Conservation (phyloP, 2,329 filamentous ascomycete genomes). For the Calonectria crousiana region DNA sequence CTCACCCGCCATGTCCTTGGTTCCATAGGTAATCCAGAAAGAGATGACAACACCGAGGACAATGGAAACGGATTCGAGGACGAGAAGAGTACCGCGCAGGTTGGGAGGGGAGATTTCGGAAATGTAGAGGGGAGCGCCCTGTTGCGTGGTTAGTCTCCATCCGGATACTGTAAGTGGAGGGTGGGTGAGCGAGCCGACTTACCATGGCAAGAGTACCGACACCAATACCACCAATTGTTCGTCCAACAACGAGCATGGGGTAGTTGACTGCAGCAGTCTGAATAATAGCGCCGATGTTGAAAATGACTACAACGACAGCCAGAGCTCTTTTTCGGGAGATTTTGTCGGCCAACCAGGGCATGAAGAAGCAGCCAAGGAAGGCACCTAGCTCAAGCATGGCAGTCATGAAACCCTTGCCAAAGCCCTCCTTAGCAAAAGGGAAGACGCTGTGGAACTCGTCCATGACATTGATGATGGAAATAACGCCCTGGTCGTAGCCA, state of each 20-base stretch:
- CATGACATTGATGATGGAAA: conserved; percentile 58
- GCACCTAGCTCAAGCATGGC: conserved; percentile 42
- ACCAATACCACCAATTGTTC: conserved; percentile 67
- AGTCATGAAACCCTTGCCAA: conserved; percentile 43
- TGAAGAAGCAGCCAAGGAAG: conserved; percentile 27
- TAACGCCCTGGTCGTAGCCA: conserved; percentile 52
- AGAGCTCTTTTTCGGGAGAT: conserved; percentile 66
- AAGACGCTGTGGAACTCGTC: conserved; percentile 55
- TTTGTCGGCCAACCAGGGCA: conserved; percentile 32
- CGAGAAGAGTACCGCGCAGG: conserved; percentile 45
- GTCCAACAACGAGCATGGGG: conserved; percentile 63
- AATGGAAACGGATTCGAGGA: conserved; percentile 48
- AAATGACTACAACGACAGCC: conserved; percentile 62
- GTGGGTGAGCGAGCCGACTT: neutral
- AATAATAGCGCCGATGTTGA: conserved; percentile 65
- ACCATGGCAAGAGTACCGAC: conserved; percentile 65
- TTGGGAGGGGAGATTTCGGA: conserved; percentile 46
- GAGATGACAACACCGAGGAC: conserved; percentile 47
- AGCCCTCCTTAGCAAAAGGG: conserved; percentile 44
- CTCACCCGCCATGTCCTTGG: conserved; percentile 54
- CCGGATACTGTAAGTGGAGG: neutral
- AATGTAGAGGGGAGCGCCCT: conserved; percentile 42
- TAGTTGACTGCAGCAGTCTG: conserved; percentile 63
- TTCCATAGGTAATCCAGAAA: conserved; percentile 56
- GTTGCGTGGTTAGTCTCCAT: neutral